Percentiles rank a stretch among this genome's conserved stretches.
phyloP scores from a whole-genome alignment of 257 asterid genomes.

The Gentiana dahurica region DNA sequence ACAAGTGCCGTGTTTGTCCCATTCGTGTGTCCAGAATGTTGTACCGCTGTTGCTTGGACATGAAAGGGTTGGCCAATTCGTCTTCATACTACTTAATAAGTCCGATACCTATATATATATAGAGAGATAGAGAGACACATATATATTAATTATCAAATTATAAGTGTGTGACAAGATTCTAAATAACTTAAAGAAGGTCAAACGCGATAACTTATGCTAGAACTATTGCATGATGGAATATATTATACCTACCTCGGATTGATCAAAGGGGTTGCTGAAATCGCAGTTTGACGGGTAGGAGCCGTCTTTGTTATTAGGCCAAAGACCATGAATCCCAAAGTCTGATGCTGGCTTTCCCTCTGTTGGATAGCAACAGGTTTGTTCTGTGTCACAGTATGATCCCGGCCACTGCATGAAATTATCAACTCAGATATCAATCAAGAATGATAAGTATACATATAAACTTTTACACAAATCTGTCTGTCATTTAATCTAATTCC shows the following conservation, averaged over 20 bases:
- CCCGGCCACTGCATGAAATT: conserved; percentile 58
- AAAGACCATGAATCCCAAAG: conserved; percentile 77
- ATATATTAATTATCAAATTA: no score
- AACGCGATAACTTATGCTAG: no score
- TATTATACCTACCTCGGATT: conserved; percentile 36
- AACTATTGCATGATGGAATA: background rate
- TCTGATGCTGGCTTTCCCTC: conserved; percentile 63
- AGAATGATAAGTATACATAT: no score
- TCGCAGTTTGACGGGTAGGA: conserved; percentile 75
- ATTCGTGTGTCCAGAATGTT: conserved; percentile 74
- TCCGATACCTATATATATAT: conserved; percentile 38
- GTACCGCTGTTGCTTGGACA: conserved; percentile 69
- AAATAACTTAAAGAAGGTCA: no score
- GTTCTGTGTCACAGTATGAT: conserved; percentile 57
- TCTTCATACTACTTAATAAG: conserved; percentile 53
- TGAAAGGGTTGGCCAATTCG: conserved; percentile 59
- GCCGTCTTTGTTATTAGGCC: conserved; percentile 69
- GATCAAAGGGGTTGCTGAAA: conserved; percentile 37
- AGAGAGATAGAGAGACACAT: no score
- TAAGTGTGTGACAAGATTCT: no score
- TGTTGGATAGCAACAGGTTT: conserved; percentile 75
- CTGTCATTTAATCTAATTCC: no score
- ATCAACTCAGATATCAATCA: background rate
- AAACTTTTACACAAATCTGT: no score
- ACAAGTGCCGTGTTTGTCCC: conserved; percentile 84